Evolutionary conservation across 2,329 filamentous ascomycete genomes (phyloP), one percentile per base, ranked within the genome.

Genomic region (Nemania sp.): DNA sequence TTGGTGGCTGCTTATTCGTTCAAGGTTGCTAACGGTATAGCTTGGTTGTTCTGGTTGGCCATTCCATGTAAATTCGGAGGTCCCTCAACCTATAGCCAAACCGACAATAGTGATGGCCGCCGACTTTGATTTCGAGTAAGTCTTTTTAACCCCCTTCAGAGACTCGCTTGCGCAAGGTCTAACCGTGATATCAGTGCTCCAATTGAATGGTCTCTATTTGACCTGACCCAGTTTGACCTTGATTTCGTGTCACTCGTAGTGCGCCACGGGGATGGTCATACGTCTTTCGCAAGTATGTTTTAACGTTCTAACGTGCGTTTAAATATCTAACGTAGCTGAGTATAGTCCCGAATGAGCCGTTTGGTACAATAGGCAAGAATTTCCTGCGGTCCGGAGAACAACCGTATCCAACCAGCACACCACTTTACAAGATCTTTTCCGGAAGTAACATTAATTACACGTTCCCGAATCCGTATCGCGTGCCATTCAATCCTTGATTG

Each of bases 171-270:
- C n/a, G 11, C 29, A 52, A 5, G 22, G 15, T 26, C 49, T 52
- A 52, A 52, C 22, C 22, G 22, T 24, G 10, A 29, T 15, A 18
- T 24, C 49, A 52, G 49, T 52, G 49, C 49, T 27, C 49, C 49
- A n/a, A 52, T 52, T 52, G 49, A 52, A 52, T 52, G 49, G 49
- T 27, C 49, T 27, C 22, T 52, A 26, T 52, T 52, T 29, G 49
- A 52, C 49, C 15, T 52, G 22, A 27, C 22, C 7, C 49, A 52
- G 10, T 24, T 52, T 27, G 49, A 52, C 24, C 49, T 52, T 24
- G 26, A 29, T 26, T 24, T 52, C 6, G 22, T 27, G 49, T 27
- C 49, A 26, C 29, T 52, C 8, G 49, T 52, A 15, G 49, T 52
- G 15, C 49, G 49, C 15, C 49, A 52, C 20, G 49, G 49, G 10